Percentiles rank a stretch among this genome's conserved stretches.
These are phyloP conservation scores for Oxyria digyna DNA, from an alignment of 148 eudicot species.

Conservation along the genomic window DNA sequence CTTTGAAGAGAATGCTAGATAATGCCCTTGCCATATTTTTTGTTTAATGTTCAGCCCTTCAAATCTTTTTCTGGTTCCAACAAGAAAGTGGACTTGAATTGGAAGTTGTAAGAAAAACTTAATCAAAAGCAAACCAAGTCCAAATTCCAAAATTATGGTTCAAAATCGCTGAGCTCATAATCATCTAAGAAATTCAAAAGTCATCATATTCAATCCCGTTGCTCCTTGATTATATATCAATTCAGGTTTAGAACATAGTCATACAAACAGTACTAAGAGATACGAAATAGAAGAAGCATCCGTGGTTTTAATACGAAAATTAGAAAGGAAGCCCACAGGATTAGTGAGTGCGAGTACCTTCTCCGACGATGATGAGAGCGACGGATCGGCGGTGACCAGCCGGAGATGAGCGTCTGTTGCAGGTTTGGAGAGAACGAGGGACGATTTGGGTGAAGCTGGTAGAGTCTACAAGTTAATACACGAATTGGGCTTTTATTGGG, in stretches of 20 bases:
- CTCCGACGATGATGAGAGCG: too few relatives aligned
- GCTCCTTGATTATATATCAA: not conserved
- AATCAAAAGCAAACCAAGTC: not conserved
- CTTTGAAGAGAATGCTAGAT: conserved; percentile 32
- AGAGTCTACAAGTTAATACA: too few relatives aligned
- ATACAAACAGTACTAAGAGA: not conserved
- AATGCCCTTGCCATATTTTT: conserved; percentile 34
- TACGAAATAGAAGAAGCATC: too few relatives aligned
- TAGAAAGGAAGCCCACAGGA: too few relatives aligned
- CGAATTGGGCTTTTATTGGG: too few relatives aligned
- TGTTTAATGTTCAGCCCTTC: not conserved
- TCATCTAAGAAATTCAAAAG: not conserved
- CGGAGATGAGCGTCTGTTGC: too few relatives aligned
- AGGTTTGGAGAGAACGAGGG: too few relatives aligned
- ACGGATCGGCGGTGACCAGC: too few relatives aligned
- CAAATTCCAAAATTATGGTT: not conserved
- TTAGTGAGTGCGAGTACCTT: too few relatives aligned
- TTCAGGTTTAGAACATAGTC: not conserved
- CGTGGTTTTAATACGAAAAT: too few relatives aligned
- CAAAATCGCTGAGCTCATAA: not conserved
- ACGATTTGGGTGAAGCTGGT: too few relatives aligned
- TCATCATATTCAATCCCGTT: not conserved
- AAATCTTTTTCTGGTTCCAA: not conserved
- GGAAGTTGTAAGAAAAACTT: not conserved
- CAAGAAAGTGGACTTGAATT: not conserved